Conservation (phyloP, 176 grass and related monocot genomes). For the bread wheat (Triticum aestivum) region IWGSC_CS_RefSeq_v2.1 NC_057808.1:394524057-394524556, state of each 20-base stretch:
- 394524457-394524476: slow-evolving; percentile 39
- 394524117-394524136: slow-evolving; percentile 97
- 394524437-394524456: not conserved
- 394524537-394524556: not conserved
- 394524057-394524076: slow-evolving; percentile 68
- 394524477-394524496: not conserved
- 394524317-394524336: not conserved
- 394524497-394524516: too few species aligned
- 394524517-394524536: slow-evolving; percentile 23
- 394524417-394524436: too few species aligned
- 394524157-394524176: slow-evolving; percentile 94
- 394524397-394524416: not conserved
- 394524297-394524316: not conserved
- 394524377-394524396: slow-evolving; percentile 18
- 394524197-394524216: slow-evolving; percentile 93
- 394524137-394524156: slow-evolving; percentile 87
- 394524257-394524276: fast-evolving
- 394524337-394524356: too few species aligned
- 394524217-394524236: slow-evolving; percentile 95
- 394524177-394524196: slow-evolving; percentile 93
- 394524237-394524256: slow-evolving; percentile 66
- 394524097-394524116: slow-evolving; percentile 99
- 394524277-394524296: not conserved
- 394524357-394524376: not conserved
- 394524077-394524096: slow-evolving; percentile 92